phyloP scores from a whole-genome alignment of 176 grass and related monocot species.

The Oryza punctata region DNA sequence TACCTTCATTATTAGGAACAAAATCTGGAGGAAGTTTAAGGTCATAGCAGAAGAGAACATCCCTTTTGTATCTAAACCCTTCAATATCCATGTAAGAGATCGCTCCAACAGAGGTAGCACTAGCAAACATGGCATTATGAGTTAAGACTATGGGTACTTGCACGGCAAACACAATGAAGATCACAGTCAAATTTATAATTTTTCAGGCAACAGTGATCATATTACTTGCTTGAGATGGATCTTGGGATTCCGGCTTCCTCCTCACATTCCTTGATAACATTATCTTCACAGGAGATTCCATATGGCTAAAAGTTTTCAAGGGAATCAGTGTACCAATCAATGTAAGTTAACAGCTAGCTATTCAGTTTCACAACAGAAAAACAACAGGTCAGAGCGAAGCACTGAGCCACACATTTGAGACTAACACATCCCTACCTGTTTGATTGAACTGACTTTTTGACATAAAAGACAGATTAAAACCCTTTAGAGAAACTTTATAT shows the following conservation, averaged over 20 bases:
- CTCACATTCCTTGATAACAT: conserved; percentile 91
- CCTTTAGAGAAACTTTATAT: background rate
- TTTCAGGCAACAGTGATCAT: conserved; percentile 31
- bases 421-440: background rate
- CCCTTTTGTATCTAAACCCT: conserved; percentile 87
- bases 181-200: background rate
- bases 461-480: conserved; percentile 5
- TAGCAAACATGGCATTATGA: conserved; percentile 38
- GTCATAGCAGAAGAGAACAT: conserved; percentile 96
- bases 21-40: conserved; percentile 79
- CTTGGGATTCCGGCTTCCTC: conserved; percentile 94
- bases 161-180: background rate
- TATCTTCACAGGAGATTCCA: conserved; percentile 86
- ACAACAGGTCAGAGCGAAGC: background rate
- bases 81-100: conserved; percentile 85
- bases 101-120: conserved; percentile 70
- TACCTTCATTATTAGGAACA: conserved; percentile 85
- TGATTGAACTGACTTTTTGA: background rate
- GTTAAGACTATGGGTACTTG: background rate
- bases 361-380: conserved; percentile 3
- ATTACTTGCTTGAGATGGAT: conserved; percentile 77
- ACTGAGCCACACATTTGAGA: background rate
- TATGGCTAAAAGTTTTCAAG: conserved; percentile 57
- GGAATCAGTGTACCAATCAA: conserved; percentile 13
- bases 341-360: conserved; percentile 4